Evolutionary conservation across 2,329 filamentous ascomycete genomes (phyloP), one percentile per base, ranked within the genome.

Genomic region (Claviceps cyperi): DNA sequence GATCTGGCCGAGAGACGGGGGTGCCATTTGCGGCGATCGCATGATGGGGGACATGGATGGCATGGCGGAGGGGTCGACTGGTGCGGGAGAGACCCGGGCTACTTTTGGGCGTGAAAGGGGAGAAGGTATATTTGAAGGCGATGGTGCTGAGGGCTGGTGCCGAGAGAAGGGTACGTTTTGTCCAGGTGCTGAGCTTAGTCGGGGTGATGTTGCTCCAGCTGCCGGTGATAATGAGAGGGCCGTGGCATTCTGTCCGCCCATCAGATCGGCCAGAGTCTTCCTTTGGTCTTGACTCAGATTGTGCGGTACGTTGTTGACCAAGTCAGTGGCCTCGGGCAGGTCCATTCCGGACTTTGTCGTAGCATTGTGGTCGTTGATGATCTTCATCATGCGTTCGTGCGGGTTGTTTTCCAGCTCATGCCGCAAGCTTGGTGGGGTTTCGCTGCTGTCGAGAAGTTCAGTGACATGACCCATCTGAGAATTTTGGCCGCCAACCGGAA

Each of bases 301-400:
- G n/a, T 73, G 69, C 3, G 76, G 69, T 0, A 76, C 73, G 47
- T 74, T 75, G 32, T 74, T 73, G 5, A 78, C 77, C 11, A 81
- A 56, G 39, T 68, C 62, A 5, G 63, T 63, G 8, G 66, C 70
- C 49, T 78, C 73, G 6, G 77, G 73, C 15, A 82, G 68, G 54
- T 79, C 70, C 48, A 77, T 63, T 44, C 70, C 67, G 1, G 66
- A 63, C 3, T 65, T 63, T 54, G 70, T 77, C 54, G 65, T 71
- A 19, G 77, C 77, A 54, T 82, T 82, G 53, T 79, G 76, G 53
- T 79, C 77, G 51, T 81, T 76, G 61, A 83, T 82, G 35, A 83
- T 73, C 58, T 74, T 78, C 74, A 83, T 79, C 73, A 81, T 80
- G 47, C 73, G 72, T 57, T 79, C 76, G 50, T 77, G 77, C 0